These are phyloP conservation scores for Leccinum variicolor DNA, from an alignment of 768 basidiomycete species.

Conservation along the genomic window DNA sequence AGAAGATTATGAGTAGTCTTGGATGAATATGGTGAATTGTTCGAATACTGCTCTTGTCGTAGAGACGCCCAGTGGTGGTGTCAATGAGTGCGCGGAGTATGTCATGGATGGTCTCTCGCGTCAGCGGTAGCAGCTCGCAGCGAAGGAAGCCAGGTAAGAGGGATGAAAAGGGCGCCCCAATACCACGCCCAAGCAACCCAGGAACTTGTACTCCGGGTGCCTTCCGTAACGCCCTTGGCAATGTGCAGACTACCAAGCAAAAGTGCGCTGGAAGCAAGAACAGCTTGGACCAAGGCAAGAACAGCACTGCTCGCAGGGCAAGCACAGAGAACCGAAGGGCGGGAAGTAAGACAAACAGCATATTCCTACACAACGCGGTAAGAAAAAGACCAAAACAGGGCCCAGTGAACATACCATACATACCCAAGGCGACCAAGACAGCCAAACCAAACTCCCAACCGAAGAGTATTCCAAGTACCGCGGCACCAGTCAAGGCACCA, in stretches of 20 bases:
- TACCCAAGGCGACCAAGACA: conserved; percentile 68
- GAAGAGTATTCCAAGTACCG: conserved; percentile 60
- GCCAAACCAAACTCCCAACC: conserved; percentile 65
- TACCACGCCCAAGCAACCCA: conserved; percentile 32
- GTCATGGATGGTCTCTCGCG: too few relatives aligned
- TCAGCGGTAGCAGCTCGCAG: conserved; percentile 74
- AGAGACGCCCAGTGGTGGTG: too few relatives aligned
- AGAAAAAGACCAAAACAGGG: not conserved
- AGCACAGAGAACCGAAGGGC: conserved; percentile 7
- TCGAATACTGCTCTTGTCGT: too few relatives aligned
- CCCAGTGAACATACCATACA: conserved; percentile 53
- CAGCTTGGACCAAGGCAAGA: conserved; percentile 58
- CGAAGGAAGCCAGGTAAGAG: conserved; percentile 33
- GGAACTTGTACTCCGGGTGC: conserved; percentile 26
- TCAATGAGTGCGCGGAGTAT: too few relatives aligned
- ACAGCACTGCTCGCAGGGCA: not conserved
- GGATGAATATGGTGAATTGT: too few relatives aligned
- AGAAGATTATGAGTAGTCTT: too few relatives aligned
- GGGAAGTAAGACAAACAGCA: conserved; percentile 6
- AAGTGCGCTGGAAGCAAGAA: conserved; percentile 78
- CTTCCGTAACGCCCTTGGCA: conserved; percentile 26
- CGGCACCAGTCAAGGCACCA: conserved; percentile 71
- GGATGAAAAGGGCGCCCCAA: conserved; percentile 34
- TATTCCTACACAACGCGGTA: conserved; percentile 13
- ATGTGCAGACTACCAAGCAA: conserved; percentile 55